Evolutionary conservation across 1,139 yeast species (phyloP).

Genomic region (Geotrichum reessii): DNA sequence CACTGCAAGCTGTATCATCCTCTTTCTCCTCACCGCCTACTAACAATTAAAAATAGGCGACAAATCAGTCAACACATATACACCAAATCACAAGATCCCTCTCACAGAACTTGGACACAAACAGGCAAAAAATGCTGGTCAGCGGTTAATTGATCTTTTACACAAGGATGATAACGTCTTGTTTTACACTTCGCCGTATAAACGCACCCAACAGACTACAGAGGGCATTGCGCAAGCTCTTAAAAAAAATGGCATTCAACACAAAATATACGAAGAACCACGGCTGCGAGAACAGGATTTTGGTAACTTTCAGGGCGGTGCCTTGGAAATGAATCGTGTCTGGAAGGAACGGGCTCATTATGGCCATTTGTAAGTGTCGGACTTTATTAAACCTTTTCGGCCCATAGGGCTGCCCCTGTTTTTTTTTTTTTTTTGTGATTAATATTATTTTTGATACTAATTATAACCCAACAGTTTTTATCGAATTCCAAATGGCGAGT

Average conservation of each 20-base stretch:
- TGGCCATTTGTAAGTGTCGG: conserved; percentile 56
- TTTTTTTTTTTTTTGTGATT: not conserved
- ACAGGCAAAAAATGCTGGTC: conserved; percentile 62
- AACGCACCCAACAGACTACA: conserved; percentile 75
- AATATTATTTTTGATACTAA: not conserved
- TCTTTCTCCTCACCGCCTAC: not conserved
- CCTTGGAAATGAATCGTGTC: conserved; percentile 68
- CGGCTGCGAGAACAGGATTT: conserved; percentile 90
- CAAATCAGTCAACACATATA: conserved; percentile 64
- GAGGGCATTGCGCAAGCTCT: conserved; percentile 60
- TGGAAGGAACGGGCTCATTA: conserved; percentile 81
- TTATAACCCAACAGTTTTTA: conserved; percentile 45
- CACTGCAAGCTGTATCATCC: not conserved
- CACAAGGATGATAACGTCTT: conserved; percentile 47
- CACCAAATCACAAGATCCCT: conserved; percentile 74
- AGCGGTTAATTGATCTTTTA: conserved; percentile 48
- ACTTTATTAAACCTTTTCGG: not conserved
- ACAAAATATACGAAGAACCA: conserved; percentile 71
- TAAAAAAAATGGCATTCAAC: conserved; percentile 41
- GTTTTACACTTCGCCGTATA: conserved; percentile 79
- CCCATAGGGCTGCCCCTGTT: not conserved
- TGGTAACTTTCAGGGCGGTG: conserved; percentile 76
- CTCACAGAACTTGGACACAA: conserved; percentile 62
- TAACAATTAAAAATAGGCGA: conserved; percentile 39
- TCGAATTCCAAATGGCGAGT: conserved; percentile 87